phyloP scores from a whole-genome alignment of 1,284 basidiomycete genomes.

The Anthracocystis panici-leucophaei region DNA sequence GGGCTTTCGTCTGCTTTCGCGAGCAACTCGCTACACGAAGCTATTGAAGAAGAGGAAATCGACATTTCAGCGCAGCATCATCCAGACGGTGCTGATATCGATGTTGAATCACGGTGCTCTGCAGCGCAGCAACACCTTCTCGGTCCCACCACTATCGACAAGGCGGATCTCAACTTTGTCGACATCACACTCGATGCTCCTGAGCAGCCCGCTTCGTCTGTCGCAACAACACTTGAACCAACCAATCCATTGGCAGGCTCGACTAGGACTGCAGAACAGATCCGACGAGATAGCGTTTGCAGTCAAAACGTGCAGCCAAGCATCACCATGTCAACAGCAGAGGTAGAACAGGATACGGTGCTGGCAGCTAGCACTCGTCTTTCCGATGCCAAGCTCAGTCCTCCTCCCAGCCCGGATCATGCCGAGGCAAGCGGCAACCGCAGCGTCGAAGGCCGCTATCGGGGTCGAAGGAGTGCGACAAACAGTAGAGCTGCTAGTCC shows the following conservation, averaged over 20 bases:
- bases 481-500: slow-evolving; percentile 43
- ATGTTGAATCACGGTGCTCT: neutral
- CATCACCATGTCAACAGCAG: neutral
- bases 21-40: slow-evolving; percentile 11
- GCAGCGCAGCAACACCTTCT: neutral
- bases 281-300: slow-evolving; percentile 39
- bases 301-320: slow-evolving; percentile 13
- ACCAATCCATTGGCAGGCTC: slow-evolving; percentile 22
- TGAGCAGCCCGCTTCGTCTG: neutral
- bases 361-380: neutral
- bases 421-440: neutral
- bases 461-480: slow-evolving; percentile 30
- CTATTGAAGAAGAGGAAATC: slow-evolving; percentile 31
- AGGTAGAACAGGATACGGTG: neutral
- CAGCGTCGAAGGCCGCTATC: slow-evolving; percentile 39
- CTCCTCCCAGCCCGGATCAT: slow-evolving; percentile 17
- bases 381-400: slow-evolving; percentile 11
- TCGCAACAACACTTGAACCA: slow-evolving; percentile 2
- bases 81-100: neutral
- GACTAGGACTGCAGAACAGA: slow-evolving; percentile 37
- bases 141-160: slow-evolving; percentile 16
- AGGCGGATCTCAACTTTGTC: slow-evolving; percentile 48
- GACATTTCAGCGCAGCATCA: slow-evolving; percentile 19
- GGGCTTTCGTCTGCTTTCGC: slow-evolving; percentile 20
- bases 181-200: slow-evolving; percentile 40